Conservation (phyloP, 2,329 filamentous ascomycete species). For the Alternaria incomplexa region DNA sequence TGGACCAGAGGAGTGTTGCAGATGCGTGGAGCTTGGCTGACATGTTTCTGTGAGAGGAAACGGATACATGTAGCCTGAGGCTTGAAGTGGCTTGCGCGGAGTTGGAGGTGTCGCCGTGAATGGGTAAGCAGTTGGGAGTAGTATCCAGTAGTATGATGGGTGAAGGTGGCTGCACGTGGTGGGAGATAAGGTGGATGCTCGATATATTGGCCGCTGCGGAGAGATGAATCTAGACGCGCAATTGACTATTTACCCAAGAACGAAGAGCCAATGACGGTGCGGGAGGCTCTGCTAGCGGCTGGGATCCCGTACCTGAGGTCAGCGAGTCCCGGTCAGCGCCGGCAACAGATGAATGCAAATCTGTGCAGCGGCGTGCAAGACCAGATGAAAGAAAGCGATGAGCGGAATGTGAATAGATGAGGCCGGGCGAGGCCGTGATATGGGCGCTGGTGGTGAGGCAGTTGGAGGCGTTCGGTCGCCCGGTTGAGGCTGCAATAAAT, state of each 20-base stretch:
- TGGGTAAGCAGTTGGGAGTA: not conserved
- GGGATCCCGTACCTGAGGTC: not conserved
- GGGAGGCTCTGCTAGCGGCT: slow-evolving; percentile 3
- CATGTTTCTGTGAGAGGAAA: not conserved
- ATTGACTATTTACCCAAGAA: slow-evolving; percentile 10
- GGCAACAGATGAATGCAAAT: slow-evolving; percentile 5
- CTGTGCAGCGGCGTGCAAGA: not conserved
- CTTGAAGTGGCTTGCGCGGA: slow-evolving; percentile 5
- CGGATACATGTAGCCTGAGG: not conserved
- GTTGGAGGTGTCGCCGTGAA: not conserved
- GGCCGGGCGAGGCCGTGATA: not conserved
- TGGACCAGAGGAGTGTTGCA: not conserved
- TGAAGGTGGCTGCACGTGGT: not conserved
- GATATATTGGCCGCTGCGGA: slow-evolving; percentile 22
- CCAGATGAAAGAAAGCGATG: not conserved
- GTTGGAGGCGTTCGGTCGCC: slow-evolving; percentile 5
- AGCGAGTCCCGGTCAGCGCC: not conserved
- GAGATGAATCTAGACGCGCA: slow-evolving; percentile 6
- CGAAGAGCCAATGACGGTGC: slow-evolving; percentile 7
- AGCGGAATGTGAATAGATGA: not conserved
- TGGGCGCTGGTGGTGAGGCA: slow-evolving; percentile 1
- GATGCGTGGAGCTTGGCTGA: not conserved
- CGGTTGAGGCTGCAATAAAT: slow-evolving; percentile 22
- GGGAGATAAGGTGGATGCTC: slow-evolving; percentile 3
- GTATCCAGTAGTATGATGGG: not conserved